Evolutionary conservation across 1,284 basidiomycete species (phyloP), one percentile per base, ranked within the genome.

Genomic region (Volvariella surrecta): DNA sequence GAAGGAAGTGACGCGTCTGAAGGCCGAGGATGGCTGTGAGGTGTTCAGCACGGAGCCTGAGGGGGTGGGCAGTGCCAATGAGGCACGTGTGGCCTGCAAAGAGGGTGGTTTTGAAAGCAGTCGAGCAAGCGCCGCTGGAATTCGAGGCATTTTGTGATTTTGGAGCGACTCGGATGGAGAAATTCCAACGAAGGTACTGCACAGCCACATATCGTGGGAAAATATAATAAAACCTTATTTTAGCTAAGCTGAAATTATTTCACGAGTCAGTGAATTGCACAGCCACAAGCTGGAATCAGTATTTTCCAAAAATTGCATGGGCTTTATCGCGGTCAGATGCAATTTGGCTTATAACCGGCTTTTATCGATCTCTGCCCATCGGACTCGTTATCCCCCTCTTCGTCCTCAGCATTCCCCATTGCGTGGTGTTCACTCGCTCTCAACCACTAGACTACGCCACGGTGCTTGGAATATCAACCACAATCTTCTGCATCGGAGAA

Each of bases 91-190:
- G 1, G 44, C 19, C 0, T 48, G 48, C 0, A 57, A 46, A 16
- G 51, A 49, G 4, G 57, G 57, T 37, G 57, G 54, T 20, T 46
- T 51, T 18, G 53, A 34, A 20, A 63, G 54, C 21, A 60, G 52
- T 28, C 49, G 52, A 13, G 54, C 43, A n/a, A 63, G 50, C 4
- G 51, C 28, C n/a, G 47, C 50, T 15, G 60, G 48, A 52, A 63
- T 54, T 20, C 61, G 60, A 47, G 60, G 60, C 59, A 63, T 61
- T 28, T 24, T 42, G 19, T n/a, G 19, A 15, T 11, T n/a, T 19
- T 37, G 18, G 40, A 18, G n/a, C n/a, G n/a, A 19, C 21, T 21
- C 19, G 15, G 34, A n/a, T 35, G 34, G 34, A 19, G 18, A 35
- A 19, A 19, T 35, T 35, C 34, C 18, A 16, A 19, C 34, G 7